Percentiles rank a stretch among this genome's conserved stretches.
Evolutionary conservation across 2,329 filamentous ascomycete genomes (phyloP).

Genomic region (Venturia nashicola): DNA sequence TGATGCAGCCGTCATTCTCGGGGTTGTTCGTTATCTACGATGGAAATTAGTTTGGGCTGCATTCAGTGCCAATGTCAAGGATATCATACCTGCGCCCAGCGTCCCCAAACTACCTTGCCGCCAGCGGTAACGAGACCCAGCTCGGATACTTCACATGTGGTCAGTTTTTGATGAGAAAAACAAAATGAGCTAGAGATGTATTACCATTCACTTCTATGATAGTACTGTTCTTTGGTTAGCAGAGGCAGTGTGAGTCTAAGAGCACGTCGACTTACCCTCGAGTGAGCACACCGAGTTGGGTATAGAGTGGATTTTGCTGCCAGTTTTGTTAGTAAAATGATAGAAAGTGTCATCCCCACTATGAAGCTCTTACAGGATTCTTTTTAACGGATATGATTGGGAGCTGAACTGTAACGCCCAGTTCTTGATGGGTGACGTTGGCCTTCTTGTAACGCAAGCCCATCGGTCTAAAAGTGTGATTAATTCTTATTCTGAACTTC

Average conservation of each 20-base stretch:
- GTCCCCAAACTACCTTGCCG: constrained; percentile 89
- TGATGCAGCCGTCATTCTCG: constrained; percentile 52
- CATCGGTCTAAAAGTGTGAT: too few relatives aligned
- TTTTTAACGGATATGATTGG: constrained; percentile 22
- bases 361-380: too few relatives aligned
- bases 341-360: too few relatives aligned
- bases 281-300: constrained; percentile 79
- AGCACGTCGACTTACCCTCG: constrained; percentile 40
- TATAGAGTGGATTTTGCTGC: constrained; percentile 80
- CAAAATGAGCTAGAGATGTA: neutral
- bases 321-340: too few relatives aligned
- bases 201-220: constrained; percentile 13
- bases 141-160: constrained; percentile 69
- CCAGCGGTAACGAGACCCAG: constrained; percentile 80
- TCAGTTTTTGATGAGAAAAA: constrained; percentile 52
- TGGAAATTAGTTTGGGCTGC: neutral
- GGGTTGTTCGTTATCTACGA: constrained; percentile 31
- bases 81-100: constrained; percentile 58
- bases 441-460: constrained; percentile 54
- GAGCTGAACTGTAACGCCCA: constrained; percentile 78
- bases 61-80: neutral
- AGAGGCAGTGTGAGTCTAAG: neutral
- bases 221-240: neutral
- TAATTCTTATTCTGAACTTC: neutral
- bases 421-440: constrained; percentile 56